Base-by-base conservation (phyloP, 2,329 filamentous ascomycete genomes). In the Graphilbum fragrans region DNA sequence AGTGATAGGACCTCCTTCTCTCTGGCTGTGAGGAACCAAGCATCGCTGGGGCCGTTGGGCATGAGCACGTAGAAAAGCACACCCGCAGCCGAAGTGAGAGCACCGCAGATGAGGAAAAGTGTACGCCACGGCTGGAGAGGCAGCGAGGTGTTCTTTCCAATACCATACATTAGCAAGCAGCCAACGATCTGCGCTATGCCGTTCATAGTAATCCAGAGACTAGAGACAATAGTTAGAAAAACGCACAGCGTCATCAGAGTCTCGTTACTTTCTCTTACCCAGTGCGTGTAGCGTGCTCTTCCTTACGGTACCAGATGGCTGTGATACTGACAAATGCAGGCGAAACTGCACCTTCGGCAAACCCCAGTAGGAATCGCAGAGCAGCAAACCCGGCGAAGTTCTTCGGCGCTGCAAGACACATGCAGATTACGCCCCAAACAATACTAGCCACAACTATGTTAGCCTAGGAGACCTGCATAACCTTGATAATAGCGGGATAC, bases 91-190 rank as follows among this genome's bases (percentile, higher is more conserved):
- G 57, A 48, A 0, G 69, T 72, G 8, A 70, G 44, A 1, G 59
- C 63, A n/a, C 69, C 69, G 42, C 64, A 70, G 12, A 73, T 56
- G 23, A 72, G 52, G 49, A 72, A 72, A 31, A 72, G 51, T 0
- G 58, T 52, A 27, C 66, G 55, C 69, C 69, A 73, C 1, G 65
- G 60, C 0, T 56, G 57, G 4, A 73, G 51, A 1, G 55, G 40
- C 3, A 64, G 49, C 3, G 50, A 49, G 0, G 45, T 50, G 41
- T 65, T 61, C 45, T 62, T 61, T 32, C 65, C 68, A 39, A 72
- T 67, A 29, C 66, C 65, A 47, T 70, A 70, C 64, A 68, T 69
- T n/a, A 69, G 55, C 5, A 69, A 45, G 22, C 55, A 60, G 10
- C 66, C 65, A 31, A 66, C 46, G 23, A 69, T 56, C 47, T 69